Evolutionary conservation across 2,329 filamentous ascomycete species (phyloP).

Genomic region (Ceratocystis lukuohia): DNA sequence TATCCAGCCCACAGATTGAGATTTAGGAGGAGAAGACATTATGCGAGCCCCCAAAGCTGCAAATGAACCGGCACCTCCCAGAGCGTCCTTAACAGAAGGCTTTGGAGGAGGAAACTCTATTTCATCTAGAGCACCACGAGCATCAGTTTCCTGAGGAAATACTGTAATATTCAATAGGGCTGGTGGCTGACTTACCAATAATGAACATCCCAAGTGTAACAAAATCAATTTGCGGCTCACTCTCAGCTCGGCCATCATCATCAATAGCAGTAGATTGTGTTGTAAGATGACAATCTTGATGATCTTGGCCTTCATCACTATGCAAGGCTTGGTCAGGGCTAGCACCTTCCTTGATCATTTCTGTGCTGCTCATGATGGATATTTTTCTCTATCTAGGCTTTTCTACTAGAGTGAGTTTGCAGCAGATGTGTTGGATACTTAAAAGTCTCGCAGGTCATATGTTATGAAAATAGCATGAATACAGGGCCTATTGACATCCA

Average conservation of each 20-base stretch:
- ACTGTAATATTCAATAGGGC: neutral
- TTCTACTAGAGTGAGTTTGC: neutral
- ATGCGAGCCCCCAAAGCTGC: slow-evolving; percentile 79
- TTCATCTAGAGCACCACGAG: slow-evolving; percentile 50
- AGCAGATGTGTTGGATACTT: neutral
- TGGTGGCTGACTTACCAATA: slow-evolving; percentile 39
- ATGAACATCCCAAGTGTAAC: slow-evolving; percentile 63
- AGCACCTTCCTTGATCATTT: neutral
- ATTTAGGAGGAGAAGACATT: slow-evolving; percentile 53
- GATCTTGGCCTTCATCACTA: neutral
- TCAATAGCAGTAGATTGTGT: neutral
- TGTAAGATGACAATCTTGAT: neutral
- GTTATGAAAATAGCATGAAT: neutral
- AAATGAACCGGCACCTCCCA: slow-evolving; percentile 84
- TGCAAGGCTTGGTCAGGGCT: neutral
- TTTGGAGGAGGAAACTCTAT: slow-evolving; percentile 69
- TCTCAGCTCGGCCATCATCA: neutral
- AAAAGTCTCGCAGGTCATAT: neutral
- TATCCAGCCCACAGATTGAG: slow-evolving; percentile 70
- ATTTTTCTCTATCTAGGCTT: neutral
- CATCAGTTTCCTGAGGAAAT: slow-evolving; percentile 7
- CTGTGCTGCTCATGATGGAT: neutral
- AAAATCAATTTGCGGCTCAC: slow-evolving; percentile 40
- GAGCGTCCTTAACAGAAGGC: slow-evolving; percentile 55
- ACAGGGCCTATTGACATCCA: neutral